Base-by-base conservation (phyloP, 108 stramenopile genomes). In the Nitzschia sp. region DNA sequence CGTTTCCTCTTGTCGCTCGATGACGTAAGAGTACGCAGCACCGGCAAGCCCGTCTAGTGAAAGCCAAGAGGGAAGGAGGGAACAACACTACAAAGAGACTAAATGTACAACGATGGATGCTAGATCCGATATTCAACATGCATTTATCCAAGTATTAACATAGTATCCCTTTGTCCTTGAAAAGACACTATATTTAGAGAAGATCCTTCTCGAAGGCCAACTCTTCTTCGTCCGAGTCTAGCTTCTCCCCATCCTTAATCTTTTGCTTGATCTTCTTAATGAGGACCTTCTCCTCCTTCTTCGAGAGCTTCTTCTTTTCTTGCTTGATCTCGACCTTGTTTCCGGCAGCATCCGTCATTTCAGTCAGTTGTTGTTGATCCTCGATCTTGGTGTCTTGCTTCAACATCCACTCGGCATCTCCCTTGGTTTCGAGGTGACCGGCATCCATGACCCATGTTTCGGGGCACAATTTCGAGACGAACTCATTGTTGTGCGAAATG, bases 401-500 rank as follows among this genome's bases (percentile, higher is more conserved):
- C 77, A 92, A 79, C 97, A 96, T 98, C 97, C 98, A 98, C 64
- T 97, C 98, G 57, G 97, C 97, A 82, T 99, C 98, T 53, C 98
- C 98, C 95, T 97, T 97, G 45, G 96, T 97, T 75, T 95, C 96
- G 32, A 95, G 86, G 74, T 95, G 95, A 59, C 97, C 97, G 70
- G 93, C 92, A 59, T 98, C 98, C 94, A 99, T 95, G 66, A 98
- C 95, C 98, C 98, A 99, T 21, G 97, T 98, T 82, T 98, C 98
- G 30, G 96, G 97, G 70, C 96, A 97, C 29, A 98, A 87, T 68
- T 95, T 88, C 28, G 85, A 88, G 48, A 95, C 90, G 88, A 99
- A 99, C 75, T 99, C 98, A 77, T 96, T 97, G 96, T 99, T 98
- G 93, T 99, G 98, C n/a, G 95, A 85, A 81, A 99, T 99, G 75